Base-by-base conservation (phyloP, 176 grass and related monocot species). In the Ananas comosus region DNA sequence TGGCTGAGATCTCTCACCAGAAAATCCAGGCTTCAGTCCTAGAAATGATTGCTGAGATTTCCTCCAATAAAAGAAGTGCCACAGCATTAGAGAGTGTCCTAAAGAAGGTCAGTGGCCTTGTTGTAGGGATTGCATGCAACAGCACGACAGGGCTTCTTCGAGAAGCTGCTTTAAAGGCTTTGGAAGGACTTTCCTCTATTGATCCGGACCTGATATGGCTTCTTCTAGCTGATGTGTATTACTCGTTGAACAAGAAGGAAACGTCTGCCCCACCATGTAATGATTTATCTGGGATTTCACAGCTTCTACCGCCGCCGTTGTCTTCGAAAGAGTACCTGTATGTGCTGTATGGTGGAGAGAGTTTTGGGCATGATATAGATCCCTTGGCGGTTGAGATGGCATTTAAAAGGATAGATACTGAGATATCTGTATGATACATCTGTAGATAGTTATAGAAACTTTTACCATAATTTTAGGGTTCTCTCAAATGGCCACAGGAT, bases 151-250 rank as follows among this genome's bases (percentile, higher is more conserved):
- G 86, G 33, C 33, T 42, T 73, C 70, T 97, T 63, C 71, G 80
- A 75, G 88, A 90, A 74, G 85, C 79, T 79, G 74, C 89, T 63
- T 12, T 92, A 64, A 90, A 73, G 73, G 77, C 93, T 71, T 87
- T 97, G 77, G 42, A 57, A 24, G 89, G 85, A 42, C 80, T 97
- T 52, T 82, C 86, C 25, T 64, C 50, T 63, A 97, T 92, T 5
- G 89, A 97, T 85, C 64, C 83, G 23, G 93, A 97, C 33, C 89
- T 97, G 9, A 79, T 92, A 64, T 97, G 93, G 93, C 86, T 97
- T 81, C 85, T 97, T 50, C 80, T 97, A 50, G 89, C 89, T 2
- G 93, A 97, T 67, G 76, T 92, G 54, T 92, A 92, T 77, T 76
- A 90, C 76, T 92, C 86, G 53, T 57, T 97, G 67, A 81, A 90